These are phyloP conservation scores for Magnolia changhungtana DNA, from an alignment of 164 flowering plant genomes.

Conservation along the genomic window DNA sequence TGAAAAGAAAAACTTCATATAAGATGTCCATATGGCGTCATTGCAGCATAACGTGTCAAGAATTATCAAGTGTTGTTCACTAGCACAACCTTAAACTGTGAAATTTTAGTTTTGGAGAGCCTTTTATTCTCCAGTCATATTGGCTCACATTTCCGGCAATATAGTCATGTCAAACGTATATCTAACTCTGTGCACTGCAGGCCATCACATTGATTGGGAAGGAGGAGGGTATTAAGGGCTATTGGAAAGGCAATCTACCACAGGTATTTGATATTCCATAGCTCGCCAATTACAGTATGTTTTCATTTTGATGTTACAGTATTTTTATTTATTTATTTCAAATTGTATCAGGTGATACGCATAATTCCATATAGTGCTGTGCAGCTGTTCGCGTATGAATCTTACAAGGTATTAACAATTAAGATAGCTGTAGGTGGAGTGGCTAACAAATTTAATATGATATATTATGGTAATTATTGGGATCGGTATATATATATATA, in stretches of 20 bases:
- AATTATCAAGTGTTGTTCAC: neutral
- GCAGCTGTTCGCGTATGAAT: conserved; percentile 88
- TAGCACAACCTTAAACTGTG: no score
- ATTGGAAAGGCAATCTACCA: conserved; percentile 98
- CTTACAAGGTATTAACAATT: conserved; percentile 58
- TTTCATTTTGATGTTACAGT: neutral
- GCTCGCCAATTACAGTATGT: neutral
- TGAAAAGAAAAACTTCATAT: neutral
- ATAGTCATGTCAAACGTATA: neutral
- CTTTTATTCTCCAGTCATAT: neutral
- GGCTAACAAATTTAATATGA: neutral
- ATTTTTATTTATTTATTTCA: neutral
- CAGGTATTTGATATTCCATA: conserved; percentile 49
- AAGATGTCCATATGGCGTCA: neutral
- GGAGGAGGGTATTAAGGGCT: conserved; percentile 92
- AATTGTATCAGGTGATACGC: conserved; percentile 61
- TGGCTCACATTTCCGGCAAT: neutral
- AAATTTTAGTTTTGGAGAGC: neutral
- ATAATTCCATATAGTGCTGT: conserved; percentile 91
- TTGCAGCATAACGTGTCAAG: neutral
- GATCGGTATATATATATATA: no score
- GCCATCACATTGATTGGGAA: conserved; percentile 67
- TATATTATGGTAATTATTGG: neutral
- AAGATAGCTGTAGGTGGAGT: no score
- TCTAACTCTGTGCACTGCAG: conserved; percentile 31